Evolutionary conservation across 2,329 filamentous ascomycete genomes (phyloP).

Genomic region (Huntiella omanensis): DNA sequence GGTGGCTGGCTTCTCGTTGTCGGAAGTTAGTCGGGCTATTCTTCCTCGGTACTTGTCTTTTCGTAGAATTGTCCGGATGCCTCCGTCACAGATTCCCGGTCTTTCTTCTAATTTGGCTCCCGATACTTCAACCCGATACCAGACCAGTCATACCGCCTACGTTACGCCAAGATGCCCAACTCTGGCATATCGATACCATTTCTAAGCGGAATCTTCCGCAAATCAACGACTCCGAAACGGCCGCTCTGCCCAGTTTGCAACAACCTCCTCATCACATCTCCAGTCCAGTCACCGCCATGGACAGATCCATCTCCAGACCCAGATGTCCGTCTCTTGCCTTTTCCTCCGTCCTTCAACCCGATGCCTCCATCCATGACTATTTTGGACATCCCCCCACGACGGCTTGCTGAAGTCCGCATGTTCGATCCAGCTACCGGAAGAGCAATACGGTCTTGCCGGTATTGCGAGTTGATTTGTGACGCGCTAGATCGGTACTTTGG

Average conservation of each 20-base stretch:
- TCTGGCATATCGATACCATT: conserved; percentile 4
- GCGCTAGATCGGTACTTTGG: conserved; percentile 7
- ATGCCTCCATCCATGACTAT: conserved; percentile 11
- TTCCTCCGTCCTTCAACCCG: conserved; percentile 7
- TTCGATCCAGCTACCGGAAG: conserved; percentile 1
- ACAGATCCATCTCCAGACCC: conserved; percentile 9
- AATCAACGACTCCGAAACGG: conserved; percentile 6
- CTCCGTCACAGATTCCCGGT: no score
- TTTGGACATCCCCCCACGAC: conserved; percentile 8
- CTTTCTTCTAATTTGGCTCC: no score
- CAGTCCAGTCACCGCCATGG: conserved; percentile 7
- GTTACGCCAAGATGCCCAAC: no score
- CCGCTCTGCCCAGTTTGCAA: conserved; percentile 9
- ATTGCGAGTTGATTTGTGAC: conserved; percentile 8
- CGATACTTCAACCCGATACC: no score
- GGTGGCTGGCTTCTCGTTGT: no score
- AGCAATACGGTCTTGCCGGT: conserved; percentile 4
- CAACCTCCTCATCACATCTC: conserved; percentile 10
- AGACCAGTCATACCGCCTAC: no score
- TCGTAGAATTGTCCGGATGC: no score
- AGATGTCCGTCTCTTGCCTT: not conserved
- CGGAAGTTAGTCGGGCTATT: no score
- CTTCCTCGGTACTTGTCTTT: no score
- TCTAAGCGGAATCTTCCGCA: conserved; percentile 10
- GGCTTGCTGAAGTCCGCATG: conserved; percentile 9